A percentile compares a stretch with the other conserved stretches of the same genome.
Conservation (phyloP, 2,329 filamentous ascomycete genomes). For the Epichloe sylvatica region DNA sequence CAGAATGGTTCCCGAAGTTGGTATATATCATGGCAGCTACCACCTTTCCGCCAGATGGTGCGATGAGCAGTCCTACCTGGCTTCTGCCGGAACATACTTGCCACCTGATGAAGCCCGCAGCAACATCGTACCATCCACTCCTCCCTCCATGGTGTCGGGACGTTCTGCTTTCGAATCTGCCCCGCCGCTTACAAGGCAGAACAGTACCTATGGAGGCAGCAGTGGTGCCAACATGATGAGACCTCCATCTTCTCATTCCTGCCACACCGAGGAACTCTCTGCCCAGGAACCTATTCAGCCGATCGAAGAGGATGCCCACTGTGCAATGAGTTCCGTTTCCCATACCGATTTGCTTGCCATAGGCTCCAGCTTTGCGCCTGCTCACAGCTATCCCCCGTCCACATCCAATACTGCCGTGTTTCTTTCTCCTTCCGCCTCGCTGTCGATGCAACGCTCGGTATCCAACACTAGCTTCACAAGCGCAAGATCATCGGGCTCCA, state of each 20-base stretch:
- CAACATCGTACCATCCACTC: constrained; percentile 19
- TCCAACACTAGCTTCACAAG: constrained; percentile 30
- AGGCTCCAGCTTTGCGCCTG: constrained; percentile 20
- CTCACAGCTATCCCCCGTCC: constrained; percentile 18
- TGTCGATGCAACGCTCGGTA: constrained; percentile 33
- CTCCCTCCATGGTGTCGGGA: constrained; percentile 29
- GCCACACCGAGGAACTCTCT: constrained; percentile 8
- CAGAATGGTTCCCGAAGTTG: constrained; percentile 15
- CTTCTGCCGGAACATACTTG: constrained; percentile 12
- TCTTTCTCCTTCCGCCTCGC: neutral
- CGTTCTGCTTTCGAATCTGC: constrained; percentile 24
- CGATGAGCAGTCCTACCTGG: constrained; percentile 13
- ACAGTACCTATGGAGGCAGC: constrained; percentile 24
- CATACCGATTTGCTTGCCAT: constrained; percentile 22
- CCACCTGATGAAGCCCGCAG: constrained; percentile 12
- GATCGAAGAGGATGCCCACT: constrained; percentile 8
- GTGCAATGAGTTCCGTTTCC: constrained; percentile 17
- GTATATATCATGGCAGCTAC: constrained; percentile 26
- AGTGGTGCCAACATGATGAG: constrained; percentile 23
- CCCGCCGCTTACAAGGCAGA: constrained; percentile 29
- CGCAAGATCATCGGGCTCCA: constrained; percentile 30
- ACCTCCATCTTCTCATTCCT: constrained; percentile 24
- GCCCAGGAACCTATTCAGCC: constrained; percentile 12
- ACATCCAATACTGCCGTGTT: neutral
- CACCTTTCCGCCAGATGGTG: constrained; percentile 19